Base-by-base conservation (phyloP, 352 stramenopile genomes). In the Blastocystis sp. region DNA sequence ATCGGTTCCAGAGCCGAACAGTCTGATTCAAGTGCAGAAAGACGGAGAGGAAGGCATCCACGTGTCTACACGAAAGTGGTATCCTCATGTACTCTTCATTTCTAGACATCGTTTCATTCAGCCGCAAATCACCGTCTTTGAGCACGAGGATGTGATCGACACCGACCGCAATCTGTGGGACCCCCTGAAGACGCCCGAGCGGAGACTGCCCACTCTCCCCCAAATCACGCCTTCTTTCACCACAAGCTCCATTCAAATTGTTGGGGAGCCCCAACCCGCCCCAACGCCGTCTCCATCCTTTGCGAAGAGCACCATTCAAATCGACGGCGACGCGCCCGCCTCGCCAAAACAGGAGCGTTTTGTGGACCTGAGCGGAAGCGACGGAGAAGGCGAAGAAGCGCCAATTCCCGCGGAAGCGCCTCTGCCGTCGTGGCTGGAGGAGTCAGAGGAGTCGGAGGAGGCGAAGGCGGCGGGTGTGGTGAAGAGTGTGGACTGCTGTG, bases 101-200 rank as follows among this genome's bases (percentile, higher is more conserved):
- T 45, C 6, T 68, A 84, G 74, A 84, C 74, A 84, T 45, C 74
- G 74, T 0, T 84, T 84, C 57, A 84, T 84, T 43, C 74, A 84
- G 57, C 74, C 74, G 3, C 21, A 68, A 68, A 54, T 84, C 21
- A 62, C 66, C 34, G 34, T 45, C 40, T 84, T 68, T 42, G 38
- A 69, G 65, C 17, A 24, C 3, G 40, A 52, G 9, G 52, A 45
- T 60, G 24, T 38, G 57, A 40, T 61, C 6, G 48, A 45, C 38
- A 65, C 71, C 2, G 19, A 4, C 21, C 28, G 10, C n/a, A 66
- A 81, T 65, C 21, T 65, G 28, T 81, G 54, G 71, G 54, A 81
- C 43, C 45, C 54, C 48, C 48, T 14, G 6, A 57, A 57, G 48
- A 57, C 48, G 6, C 48, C 48, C 14, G 48, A 57, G 14, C 48